phyloP scores from a whole-genome alignment of 768 basidiomycete species.

The Lactarius akahatsu region DNA sequence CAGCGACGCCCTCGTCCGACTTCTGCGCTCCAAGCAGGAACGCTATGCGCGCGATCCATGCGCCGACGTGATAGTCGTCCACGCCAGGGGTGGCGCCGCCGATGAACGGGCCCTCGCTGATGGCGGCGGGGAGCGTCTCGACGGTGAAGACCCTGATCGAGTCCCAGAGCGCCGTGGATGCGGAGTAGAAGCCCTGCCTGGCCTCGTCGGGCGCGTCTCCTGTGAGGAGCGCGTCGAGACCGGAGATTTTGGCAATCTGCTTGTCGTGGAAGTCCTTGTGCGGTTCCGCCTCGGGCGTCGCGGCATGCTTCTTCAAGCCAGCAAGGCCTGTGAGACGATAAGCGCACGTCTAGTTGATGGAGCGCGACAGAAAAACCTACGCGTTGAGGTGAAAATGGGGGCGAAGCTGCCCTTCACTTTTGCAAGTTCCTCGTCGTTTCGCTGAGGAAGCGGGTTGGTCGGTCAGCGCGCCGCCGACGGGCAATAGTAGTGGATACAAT shows the following conservation, averaged over 20 bases:
- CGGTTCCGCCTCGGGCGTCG: conserved; percentile 37
- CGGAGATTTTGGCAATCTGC: conserved; percentile 44
- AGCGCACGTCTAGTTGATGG: neutral
- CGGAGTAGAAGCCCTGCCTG: conserved; percentile 42
- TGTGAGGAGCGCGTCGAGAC: conserved; percentile 43
- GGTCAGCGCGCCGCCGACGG: neutral
- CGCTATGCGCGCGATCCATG: conserved; percentile 52
- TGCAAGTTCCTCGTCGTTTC: conserved; percentile 48
- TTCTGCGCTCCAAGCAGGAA: conserved; percentile 40
- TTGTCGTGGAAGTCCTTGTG: conserved; percentile 46
- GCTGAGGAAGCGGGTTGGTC: conserved; percentile 32
- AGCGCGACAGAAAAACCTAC: conserved; percentile 36
- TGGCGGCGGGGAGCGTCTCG: conserved; percentile 41
- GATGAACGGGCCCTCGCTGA: conserved; percentile 48
- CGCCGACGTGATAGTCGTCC: conserved; percentile 55
- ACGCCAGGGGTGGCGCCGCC: conserved; percentile 49
- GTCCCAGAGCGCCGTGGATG: conserved; percentile 42
- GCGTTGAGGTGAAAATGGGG: conserved; percentile 39
- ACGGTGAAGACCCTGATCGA: conserved; percentile 40
- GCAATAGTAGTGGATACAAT: neutral
- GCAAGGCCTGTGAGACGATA: conserved; percentile 41
- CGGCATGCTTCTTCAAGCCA: conserved; percentile 41
- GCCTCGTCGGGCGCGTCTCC: conserved; percentile 38
- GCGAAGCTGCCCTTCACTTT: conserved; percentile 38
- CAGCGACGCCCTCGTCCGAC: conserved; percentile 39